Evolutionary conservation across 2,329 filamentous ascomycete species (phyloP).

Genomic region (Aspergillus floridensis): DNA sequence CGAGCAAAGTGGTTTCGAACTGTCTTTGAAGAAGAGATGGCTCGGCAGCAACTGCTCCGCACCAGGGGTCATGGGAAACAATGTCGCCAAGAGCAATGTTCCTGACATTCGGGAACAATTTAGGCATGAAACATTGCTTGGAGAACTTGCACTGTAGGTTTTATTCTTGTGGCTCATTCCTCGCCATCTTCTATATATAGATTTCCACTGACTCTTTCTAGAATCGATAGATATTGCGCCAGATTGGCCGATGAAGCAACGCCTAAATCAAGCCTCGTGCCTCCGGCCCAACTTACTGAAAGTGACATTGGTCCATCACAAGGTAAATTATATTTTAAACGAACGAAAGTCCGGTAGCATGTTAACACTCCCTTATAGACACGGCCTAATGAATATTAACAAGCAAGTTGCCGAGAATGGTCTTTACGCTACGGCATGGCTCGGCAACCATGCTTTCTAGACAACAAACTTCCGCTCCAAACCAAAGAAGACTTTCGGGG

Average conservation of each 20-base stretch:
- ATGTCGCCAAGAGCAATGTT: slow-evolving; percentile 94
- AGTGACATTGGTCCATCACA: not conserved
- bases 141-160: slow-evolving; percentile 78
- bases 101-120: slow-evolving; percentile 90
- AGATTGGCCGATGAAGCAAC: slow-evolving; percentile 31
- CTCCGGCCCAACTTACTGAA: not conserved
- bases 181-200: not conserved
- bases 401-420: too few relatives aligned
- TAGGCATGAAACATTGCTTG: slow-evolving; percentile 76
- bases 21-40: slow-evolving; percentile 86
- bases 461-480: too few relatives aligned
- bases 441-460: too few relatives aligned
- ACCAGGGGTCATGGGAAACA: slow-evolving; percentile 80
- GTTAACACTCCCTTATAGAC: not conserved
- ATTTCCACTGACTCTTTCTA: not conserved
- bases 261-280: not conserved
- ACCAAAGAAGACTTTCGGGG: too few relatives aligned
- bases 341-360: not conserved
- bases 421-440: too few relatives aligned
- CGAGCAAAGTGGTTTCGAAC: slow-evolving; percentile 89
- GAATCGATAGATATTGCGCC: slow-evolving; percentile 14
- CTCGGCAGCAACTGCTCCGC: slow-evolving; percentile 74
- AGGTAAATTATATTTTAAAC: not conserved
- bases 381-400: not conserved
- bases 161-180: not conserved